Percentiles rank a stretch among this genome's conserved stretches.
Conservation (phyloP, 371 early-diverging fungal species). For the Mucor velutinosus region DNA sequence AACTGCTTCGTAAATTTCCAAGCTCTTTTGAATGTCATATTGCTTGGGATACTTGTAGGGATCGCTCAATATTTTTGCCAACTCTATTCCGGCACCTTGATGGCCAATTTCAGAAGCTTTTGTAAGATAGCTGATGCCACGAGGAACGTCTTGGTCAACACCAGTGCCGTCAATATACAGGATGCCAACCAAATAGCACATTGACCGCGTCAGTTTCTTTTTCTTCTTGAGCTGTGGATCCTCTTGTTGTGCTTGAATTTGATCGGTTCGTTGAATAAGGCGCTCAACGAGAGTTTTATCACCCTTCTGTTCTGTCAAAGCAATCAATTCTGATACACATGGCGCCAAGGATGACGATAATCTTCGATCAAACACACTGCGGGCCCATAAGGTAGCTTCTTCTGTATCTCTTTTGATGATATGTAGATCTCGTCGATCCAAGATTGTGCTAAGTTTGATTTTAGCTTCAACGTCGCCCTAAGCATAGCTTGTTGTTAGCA, state of each 20-base stretch:
- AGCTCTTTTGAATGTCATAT: slow-evolving; percentile 39
- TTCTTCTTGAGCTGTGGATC: slow-evolving; percentile 11
- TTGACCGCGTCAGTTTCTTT: slow-evolving; percentile 10
- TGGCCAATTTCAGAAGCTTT: slow-evolving; percentile 36
- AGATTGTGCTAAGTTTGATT: slow-evolving; percentile 42
- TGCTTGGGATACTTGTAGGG: slow-evolving; percentile 41
- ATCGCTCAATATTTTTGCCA: slow-evolving; percentile 45
- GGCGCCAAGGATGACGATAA: slow-evolving; percentile 35
- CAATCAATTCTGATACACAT: slow-evolving; percentile 27
- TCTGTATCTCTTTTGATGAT: slow-evolving; percentile 17
- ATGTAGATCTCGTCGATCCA: slow-evolving; percentile 13
- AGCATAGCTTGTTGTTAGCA: neutral
- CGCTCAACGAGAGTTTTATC: slow-evolving; percentile 20
- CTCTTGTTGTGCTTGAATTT: slow-evolving; percentile 4
- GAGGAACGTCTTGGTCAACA: slow-evolving; percentile 25
- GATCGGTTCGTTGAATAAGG: slow-evolving; percentile 22
- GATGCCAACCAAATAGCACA: slow-evolving; percentile 38
- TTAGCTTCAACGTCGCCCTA: slow-evolving; percentile 54
- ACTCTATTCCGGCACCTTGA: slow-evolving; percentile 37
- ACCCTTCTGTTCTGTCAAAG: slow-evolving; percentile 9
- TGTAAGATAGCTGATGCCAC: slow-evolving; percentile 30
- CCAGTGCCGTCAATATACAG: slow-evolving; percentile 43
- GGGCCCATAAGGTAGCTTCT: slow-evolving; percentile 49
- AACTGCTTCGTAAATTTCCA: slow-evolving; percentile 35
- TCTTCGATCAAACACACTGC: slow-evolving; percentile 50